Conservation (phyloP, 2,329 filamentous ascomycete species). For the Bipolaris oryzae region DNA sequence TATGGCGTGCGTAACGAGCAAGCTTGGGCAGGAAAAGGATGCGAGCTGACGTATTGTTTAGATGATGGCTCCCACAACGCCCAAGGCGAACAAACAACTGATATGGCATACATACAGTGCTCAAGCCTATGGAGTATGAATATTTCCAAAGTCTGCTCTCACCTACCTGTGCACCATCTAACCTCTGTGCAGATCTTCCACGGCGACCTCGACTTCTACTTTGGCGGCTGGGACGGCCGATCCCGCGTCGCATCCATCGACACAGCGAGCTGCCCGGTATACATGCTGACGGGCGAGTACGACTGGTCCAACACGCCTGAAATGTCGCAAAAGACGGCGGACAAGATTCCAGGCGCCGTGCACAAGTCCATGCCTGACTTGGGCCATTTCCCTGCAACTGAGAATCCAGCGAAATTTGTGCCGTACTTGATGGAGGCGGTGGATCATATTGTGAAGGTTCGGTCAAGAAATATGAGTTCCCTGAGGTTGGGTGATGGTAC, state of each 20-base stretch:
- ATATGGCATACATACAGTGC: slow-evolving; percentile 58
- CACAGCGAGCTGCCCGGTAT: slow-evolving; percentile 57
- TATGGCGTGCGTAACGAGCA: slow-evolving; percentile 47
- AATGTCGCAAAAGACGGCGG: slow-evolving; percentile 55
- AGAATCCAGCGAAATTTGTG: slow-evolving; percentile 51
- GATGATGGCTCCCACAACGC: slow-evolving; percentile 57
- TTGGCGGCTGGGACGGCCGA: slow-evolving; percentile 58
- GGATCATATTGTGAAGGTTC: slow-evolving; percentile 46
- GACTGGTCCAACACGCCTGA: slow-evolving; percentile 56
- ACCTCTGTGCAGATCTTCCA: slow-evolving; percentile 54
- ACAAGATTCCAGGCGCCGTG: slow-evolving; percentile 55
- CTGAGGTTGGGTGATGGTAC: slow-evolving; percentile 40
- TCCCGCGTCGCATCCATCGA: slow-evolving; percentile 54
- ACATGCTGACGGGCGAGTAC: slow-evolving; percentile 59
- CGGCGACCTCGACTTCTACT: slow-evolving; percentile 60
- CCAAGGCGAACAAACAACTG: slow-evolving; percentile 54
- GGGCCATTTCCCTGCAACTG: slow-evolving; percentile 57
- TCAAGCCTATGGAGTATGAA: slow-evolving; percentile 54
- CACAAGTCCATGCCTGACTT: slow-evolving; percentile 54
- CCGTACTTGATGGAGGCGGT: slow-evolving; percentile 48
- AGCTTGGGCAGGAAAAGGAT: no score
- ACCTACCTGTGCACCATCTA: no score
- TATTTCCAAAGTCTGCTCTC: no score
- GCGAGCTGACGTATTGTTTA: slow-evolving; percentile 16
- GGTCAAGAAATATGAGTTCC: slow-evolving; percentile 37